Percentiles rank a stretch among this genome's conserved stretches.
These are phyloP conservation scores for Dendrobium nobile DNA, from an alignment of 106 monocot genomes.

Conservation along the genomic window DNA sequence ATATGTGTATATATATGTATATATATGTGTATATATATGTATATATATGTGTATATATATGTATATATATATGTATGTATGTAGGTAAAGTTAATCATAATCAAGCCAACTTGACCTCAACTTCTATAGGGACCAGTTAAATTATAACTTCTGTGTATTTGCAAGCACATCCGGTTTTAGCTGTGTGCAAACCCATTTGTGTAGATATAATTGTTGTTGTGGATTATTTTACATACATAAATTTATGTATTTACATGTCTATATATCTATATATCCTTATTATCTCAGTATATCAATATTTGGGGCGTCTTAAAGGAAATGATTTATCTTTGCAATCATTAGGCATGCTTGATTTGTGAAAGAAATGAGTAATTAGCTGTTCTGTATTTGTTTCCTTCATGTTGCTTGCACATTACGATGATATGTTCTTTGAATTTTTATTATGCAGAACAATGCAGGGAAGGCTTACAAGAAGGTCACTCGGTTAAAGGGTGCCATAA, in stretches of 20 bases:
- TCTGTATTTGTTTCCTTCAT: neutral
- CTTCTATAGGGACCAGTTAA: too few species aligned
- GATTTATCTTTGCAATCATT: neutral
- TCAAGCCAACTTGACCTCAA: too few species aligned
- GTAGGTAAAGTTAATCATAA: too few species aligned
- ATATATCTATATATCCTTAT: neutral
- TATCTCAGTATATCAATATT: neutral
- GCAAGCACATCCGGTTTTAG: too few species aligned
- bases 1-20: too few species aligned
- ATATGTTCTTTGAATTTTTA: neutral
- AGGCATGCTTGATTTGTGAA: neutral
- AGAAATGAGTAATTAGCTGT: neutral
- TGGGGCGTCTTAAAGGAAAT: neutral
- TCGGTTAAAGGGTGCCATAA: slow-evolving; percentile 16
- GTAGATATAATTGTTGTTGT: too few species aligned
- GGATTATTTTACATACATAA: too few species aligned
- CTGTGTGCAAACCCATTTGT: too few species aligned
- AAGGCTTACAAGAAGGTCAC: slow-evolving; percentile 39
- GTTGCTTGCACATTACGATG: neutral
- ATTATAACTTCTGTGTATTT: too few species aligned
- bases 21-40: too few species aligned
- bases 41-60: too few species aligned
- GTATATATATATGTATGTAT: too few species aligned
- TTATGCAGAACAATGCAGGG: slow-evolving; percentile 54
- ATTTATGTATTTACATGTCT: neutral